phyloP scores from a whole-genome alignment of 1,139 yeast species.

The Diutina neorugosa region DNA sequence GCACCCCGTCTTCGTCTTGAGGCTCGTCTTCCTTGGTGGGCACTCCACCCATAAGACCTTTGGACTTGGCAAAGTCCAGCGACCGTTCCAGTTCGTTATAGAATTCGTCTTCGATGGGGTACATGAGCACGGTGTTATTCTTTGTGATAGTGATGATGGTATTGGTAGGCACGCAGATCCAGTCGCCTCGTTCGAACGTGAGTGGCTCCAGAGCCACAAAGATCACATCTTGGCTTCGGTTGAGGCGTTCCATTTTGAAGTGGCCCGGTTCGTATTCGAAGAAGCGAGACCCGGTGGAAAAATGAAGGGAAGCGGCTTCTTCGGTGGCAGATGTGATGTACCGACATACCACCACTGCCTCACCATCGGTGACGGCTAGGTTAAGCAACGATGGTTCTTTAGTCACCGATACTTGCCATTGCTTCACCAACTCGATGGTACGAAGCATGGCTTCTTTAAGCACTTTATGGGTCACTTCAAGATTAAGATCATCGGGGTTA shows the following conservation, averaged over 20 bases:
- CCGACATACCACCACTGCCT: slow-evolving; percentile 75
- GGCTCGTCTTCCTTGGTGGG: slow-evolving; percentile 16
- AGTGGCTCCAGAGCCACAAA: slow-evolving; percentile 94
- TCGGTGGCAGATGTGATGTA: slow-evolving; percentile 83
- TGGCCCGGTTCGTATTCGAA: slow-evolving; percentile 83
- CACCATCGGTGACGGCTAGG: slow-evolving; percentile 92
- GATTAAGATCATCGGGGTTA: slow-evolving; percentile 38
- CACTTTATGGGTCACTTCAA: slow-evolving; percentile 36
- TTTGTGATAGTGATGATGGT: slow-evolving; percentile 72
- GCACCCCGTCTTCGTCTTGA: not conserved
- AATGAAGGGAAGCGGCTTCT: slow-evolving; percentile 93
- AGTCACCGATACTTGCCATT: slow-evolving; percentile 40
- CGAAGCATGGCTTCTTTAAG: slow-evolving; percentile 58
- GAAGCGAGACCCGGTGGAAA: slow-evolving; percentile 86
- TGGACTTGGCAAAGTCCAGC: slow-evolving; percentile 73
- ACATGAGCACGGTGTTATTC: slow-evolving; percentile 71
- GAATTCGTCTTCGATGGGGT: slow-evolving; percentile 85
- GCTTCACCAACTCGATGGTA: slow-evolving; percentile 63
- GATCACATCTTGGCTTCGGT: slow-evolving; percentile 87
- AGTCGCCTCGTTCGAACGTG: slow-evolving; percentile 92
- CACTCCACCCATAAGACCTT: slow-evolving; percentile 75
- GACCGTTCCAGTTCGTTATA: slow-evolving; percentile 68
- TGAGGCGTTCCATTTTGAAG: slow-evolving; percentile 87
- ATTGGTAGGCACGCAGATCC: slow-evolving; percentile 95
- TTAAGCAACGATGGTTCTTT: slow-evolving; percentile 78